Percentiles rank a stretch among this genome's conserved stretches.
Evolutionary conservation across 2,329 filamentous ascomycete genomes (phyloP).

Genomic region (Monilinia vaccinii-corymbosi): DNA sequence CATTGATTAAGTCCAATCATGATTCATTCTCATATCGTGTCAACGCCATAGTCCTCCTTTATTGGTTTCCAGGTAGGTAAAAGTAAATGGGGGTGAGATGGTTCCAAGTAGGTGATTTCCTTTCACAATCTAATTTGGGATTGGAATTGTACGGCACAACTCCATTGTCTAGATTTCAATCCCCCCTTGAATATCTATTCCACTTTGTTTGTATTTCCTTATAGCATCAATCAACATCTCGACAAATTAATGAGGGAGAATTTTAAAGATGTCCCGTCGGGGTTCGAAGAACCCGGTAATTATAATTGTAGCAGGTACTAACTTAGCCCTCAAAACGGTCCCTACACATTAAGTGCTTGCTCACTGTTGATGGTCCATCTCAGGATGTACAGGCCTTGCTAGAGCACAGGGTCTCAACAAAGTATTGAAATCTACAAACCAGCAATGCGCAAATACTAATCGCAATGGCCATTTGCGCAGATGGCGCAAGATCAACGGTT

Average conservation of each 20-base stretch:
- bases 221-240: neutral
- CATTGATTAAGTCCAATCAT: neutral
- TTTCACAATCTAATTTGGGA: neutral
- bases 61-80: neutral
- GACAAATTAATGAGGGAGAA: neutral
- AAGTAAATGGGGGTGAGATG: neutral
- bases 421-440: conserved; percentile 14
- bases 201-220: neutral
- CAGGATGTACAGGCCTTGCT: conserved; percentile 34
- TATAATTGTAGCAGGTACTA: conserved; percentile 20
- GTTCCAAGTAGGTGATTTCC: neutral
- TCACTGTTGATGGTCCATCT: neutral
- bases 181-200: neutral
- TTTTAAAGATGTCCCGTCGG: neutral
- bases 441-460: neutral
- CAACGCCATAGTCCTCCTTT: neutral
- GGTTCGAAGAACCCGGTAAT: conserved; percentile 7
- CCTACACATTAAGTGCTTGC: neutral
- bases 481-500: conserved; percentile 29
- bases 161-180: neutral
- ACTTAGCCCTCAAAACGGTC: neutral
- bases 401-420: conserved; percentile 35
- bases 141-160: neutral
- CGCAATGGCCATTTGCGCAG: conserved; percentile 28
- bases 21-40: neutral